phyloP scores from a whole-genome alignment of 176 grass and related monocot genomes.

The Oryza glaberrima region DNA sequence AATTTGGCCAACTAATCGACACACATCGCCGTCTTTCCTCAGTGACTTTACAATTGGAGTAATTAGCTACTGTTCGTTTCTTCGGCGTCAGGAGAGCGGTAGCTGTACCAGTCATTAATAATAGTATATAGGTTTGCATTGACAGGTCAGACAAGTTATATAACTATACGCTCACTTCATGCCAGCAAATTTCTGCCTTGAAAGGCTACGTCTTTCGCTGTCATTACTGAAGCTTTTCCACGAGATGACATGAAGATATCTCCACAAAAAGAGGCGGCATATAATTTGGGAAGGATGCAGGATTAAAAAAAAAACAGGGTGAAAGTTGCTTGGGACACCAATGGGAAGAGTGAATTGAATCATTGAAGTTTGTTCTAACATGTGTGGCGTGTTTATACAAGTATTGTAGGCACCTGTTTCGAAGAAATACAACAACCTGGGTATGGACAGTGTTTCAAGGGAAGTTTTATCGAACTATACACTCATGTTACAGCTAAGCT shows the following conservation, averaged over 20 bases:
- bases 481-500: constrained; percentile 55
- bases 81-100: background rate
- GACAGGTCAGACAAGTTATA: background rate
- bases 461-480: constrained; percentile 47
- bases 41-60: background rate
- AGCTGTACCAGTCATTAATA: background rate
- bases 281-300: background rate
- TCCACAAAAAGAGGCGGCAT: background rate
- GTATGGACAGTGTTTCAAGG: constrained; percentile 40
- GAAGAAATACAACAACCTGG: constrained; percentile 47
- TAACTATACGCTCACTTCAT: background rate
- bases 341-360: background rate
- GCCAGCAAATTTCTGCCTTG: background rate
- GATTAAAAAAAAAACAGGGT: too few species aligned
- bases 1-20: background rate
- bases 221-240: background rate
- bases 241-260: background rate
- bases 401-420: constrained; percentile 38
- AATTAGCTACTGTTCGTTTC: background rate
- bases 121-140: background rate
- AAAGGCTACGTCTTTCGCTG: background rate
- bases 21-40: background rate
- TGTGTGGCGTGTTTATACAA: constrained; percentile 48
- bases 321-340: background rate
- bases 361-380: constrained; percentile 35